Evolutionary conservation across 345 rosid genomes (phyloP), one percentile per base, ranked within the genome.

Genomic region (Raphanus raphanistrum): DNA sequence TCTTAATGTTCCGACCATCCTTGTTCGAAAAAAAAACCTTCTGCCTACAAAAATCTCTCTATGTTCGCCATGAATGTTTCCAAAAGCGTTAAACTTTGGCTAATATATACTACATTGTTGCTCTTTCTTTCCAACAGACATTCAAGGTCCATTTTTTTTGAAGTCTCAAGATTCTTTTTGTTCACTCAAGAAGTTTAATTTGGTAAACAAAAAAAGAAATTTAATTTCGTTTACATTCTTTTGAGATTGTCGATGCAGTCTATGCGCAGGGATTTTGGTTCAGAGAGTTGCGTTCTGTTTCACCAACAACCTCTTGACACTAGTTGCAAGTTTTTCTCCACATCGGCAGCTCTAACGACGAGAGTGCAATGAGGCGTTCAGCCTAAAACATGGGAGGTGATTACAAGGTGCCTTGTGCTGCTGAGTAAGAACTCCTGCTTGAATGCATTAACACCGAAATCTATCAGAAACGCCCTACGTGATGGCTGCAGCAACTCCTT

Each of bases 241-340:
- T 32, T 72, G 41, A 35, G 3, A 35, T 73, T 52, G 33, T 67
- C 68, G 70, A 68, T 73, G 59, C 83, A 87, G 89, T 80, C n/a
- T 7, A 54, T 55, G 79, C 85, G 11, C 80, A 79, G 26, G 67
- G 4, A 71, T 67, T 1, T 28, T 28, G 31, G 31, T 28, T 4
- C 31, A 28, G 31, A 28, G 31, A 28, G 31, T 28, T 28, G 31
- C 31, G 31, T 28, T 28, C 31, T 28, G 31, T 28, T 28, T 28
- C 31, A 21, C 21, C 21, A 28, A 28, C 31, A 28, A 28, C 31
- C 31, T 28, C 31, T 21, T 21, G 21, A 21, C 21, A 21, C 21
- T 21, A 21, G 21, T 21, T 21, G 21, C 21, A 21, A 21, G 21
- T 21, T 21, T 21, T 21, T 21, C 21, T 21, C 21, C 21, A 21